Evolutionary conservation across 768 basidiomycete species (phyloP).

Genomic region (Psilocybe cubensis): DNA sequence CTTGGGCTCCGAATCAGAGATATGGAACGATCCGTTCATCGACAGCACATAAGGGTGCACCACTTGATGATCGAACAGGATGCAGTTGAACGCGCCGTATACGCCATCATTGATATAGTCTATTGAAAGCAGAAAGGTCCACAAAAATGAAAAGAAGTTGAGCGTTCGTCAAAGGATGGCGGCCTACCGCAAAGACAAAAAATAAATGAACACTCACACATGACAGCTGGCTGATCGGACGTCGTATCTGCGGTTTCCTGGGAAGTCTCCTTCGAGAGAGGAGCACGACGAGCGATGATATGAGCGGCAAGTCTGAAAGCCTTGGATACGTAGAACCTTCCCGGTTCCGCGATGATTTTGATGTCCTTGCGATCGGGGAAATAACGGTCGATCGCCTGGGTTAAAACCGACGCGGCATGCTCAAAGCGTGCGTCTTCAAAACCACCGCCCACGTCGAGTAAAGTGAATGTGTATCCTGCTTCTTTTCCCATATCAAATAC

Average conservation of each 20-base stretch:
- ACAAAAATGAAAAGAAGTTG: background rate
- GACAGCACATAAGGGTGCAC: conserved; percentile 78
- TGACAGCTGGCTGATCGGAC: conserved; percentile 58
- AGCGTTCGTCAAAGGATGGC: conserved; percentile 61
- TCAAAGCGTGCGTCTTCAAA: conserved; percentile 92
- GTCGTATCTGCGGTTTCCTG: conserved; percentile 10
- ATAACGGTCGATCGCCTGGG: conserved; percentile 68
- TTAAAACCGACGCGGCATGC: conserved; percentile 71
- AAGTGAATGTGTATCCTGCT: conserved; percentile 78
- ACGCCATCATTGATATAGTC: conserved; percentile 99
- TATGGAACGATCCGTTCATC: conserved; percentile 37
- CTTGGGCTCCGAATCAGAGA: conserved; percentile 42
- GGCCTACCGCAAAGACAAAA: conserved; percentile 26
- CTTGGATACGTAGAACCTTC: conserved; percentile 89
- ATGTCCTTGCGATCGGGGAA: conserved; percentile 77
- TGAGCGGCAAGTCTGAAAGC: conserved; percentile 93
- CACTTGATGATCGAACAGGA: conserved; percentile 93
- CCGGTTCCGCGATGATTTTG: conserved; percentile 93
- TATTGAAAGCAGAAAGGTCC: conserved; percentile 33
- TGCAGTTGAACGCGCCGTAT: conserved; percentile 96
- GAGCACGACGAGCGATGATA: conserved; percentile 87
- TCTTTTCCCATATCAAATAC: conserved; percentile 89
- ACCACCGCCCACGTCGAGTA: conserved; percentile 96
- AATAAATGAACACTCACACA: conserved; percentile 71
- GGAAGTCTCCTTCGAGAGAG: conserved; percentile 29